Conservation (phyloP, 106 monocot species). For the Chionographis japonica region DNA sequence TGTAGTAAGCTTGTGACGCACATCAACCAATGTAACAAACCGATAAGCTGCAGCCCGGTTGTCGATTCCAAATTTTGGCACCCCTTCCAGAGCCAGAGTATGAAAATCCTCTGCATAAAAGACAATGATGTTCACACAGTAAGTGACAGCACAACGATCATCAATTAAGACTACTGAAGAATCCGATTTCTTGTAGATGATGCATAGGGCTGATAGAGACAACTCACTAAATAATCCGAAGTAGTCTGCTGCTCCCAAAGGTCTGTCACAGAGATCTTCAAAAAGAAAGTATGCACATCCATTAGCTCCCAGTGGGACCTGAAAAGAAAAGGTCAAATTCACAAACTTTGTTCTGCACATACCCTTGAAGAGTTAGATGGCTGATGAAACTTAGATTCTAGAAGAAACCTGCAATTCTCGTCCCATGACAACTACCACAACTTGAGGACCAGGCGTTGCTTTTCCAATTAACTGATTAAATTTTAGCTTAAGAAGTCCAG, state of each 20-base stretch:
- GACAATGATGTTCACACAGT: background rate
- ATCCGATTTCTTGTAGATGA: no score
- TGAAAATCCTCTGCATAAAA: conserved; percentile 74
- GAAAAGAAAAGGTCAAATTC: conserved; percentile 4
- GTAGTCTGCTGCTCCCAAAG: conserved; percentile 95
- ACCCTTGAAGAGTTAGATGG: background rate
- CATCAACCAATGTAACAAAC: conserved; percentile 93
- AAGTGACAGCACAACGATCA: background rate
- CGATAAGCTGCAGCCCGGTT: conserved; percentile 89
- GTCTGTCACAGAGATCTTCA: conserved; percentile 90
- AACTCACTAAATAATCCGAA: conserved; percentile 90
- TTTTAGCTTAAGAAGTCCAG: conserved; percentile 59
- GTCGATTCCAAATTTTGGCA: conserved; percentile 72
- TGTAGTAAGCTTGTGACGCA: conserved; percentile 15
- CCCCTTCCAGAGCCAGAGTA: conserved; percentile 84
- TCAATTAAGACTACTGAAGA: no score
- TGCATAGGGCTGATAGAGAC: no score
- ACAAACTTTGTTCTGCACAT: background rate
- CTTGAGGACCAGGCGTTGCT: conserved; percentile 47
- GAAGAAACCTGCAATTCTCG: conserved; percentile 65
- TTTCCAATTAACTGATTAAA: conserved; percentile 67
- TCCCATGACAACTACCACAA: conserved; percentile 95
- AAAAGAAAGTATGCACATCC: conserved; percentile 96
- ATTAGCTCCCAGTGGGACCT: conserved; percentile 78
- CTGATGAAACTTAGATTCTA: background rate